Conservation (phyloP, 139 green algal species). For the Parachlorella kessleri region DNA sequence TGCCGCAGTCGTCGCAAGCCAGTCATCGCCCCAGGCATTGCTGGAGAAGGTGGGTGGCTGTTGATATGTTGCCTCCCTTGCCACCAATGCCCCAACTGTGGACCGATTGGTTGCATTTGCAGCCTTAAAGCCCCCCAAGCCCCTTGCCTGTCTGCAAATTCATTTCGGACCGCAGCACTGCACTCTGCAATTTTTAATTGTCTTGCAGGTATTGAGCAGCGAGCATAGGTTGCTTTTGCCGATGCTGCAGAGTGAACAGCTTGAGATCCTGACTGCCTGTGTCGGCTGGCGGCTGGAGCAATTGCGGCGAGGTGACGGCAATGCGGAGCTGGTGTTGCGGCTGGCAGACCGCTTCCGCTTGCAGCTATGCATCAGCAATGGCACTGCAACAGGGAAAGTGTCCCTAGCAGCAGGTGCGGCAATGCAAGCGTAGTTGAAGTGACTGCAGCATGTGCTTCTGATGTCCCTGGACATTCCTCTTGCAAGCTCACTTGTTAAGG, state of each 20-base stretch:
- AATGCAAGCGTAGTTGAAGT: too few relatives aligned
- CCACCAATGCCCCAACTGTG: too few relatives aligned
- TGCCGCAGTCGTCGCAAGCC: not conserved
- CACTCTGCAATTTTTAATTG: too few relatives aligned
- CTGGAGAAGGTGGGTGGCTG: constrained; percentile 14
- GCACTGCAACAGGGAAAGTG: not conserved
- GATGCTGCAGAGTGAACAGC: not conserved
- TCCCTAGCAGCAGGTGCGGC: constrained; percentile 10
- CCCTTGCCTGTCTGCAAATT: too few relatives aligned
- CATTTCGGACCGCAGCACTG: too few relatives aligned
- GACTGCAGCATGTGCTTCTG: too few relatives aligned
- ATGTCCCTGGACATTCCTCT: too few relatives aligned
- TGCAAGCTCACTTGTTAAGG: too few relatives aligned
- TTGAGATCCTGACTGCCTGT: constrained; percentile 22
- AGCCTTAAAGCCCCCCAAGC: too few relatives aligned
- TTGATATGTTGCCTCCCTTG: not conserved
- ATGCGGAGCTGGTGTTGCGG: constrained; percentile 17
- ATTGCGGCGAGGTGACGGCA: not conserved
- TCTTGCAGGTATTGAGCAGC: too few relatives aligned
- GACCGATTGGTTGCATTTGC: too few relatives aligned
- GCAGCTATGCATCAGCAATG: constrained; percentile 13
- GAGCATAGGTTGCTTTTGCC: too few relatives aligned
- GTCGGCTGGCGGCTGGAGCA: constrained; percentile 34
- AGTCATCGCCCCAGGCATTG: constrained; percentile 4
- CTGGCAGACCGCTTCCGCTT: constrained; percentile 27